These are phyloP conservation scores for Penicillium capsulatum DNA, from an alignment of 2,329 filamentous ascomycete species.

Conservation along the genomic window DNA sequence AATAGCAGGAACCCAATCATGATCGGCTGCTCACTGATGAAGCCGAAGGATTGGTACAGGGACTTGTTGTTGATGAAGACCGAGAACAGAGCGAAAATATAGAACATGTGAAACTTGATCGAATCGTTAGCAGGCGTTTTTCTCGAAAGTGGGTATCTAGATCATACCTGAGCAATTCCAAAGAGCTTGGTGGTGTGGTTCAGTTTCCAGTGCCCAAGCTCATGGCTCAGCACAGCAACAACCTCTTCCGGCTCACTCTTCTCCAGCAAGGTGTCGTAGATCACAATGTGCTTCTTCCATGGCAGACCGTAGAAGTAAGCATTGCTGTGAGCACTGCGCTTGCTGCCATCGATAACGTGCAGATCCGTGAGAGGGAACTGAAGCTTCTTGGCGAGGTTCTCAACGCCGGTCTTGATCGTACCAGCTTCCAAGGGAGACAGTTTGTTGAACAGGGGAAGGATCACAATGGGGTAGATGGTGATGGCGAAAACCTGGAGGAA, in stretches of 20 bases:
- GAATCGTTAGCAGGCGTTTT: constrained; percentile 3
- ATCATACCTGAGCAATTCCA: constrained; percentile 69
- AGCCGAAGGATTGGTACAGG: constrained; percentile 87
- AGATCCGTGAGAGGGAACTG: constrained; percentile 90
- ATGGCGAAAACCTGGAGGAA: constrained; percentile 90
- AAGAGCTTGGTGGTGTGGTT: constrained; percentile 92
- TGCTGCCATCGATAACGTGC: constrained; percentile 90
- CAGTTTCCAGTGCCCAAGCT: constrained; percentile 94
- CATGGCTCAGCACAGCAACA: constrained; percentile 88
- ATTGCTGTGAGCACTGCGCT: constrained; percentile 82
- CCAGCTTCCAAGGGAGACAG: constrained; percentile 86
- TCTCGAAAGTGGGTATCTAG: neutral
- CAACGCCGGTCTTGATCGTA: constrained; percentile 80
- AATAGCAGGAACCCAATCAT: constrained; percentile 97
- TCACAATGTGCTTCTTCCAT: constrained; percentile 99
- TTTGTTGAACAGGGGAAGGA: constrained; percentile 97
- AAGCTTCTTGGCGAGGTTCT: constrained; percentile 74
- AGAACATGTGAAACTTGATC: constrained; percentile 79
- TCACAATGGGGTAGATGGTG: constrained; percentile 90
- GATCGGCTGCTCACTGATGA: constrained; percentile 75
- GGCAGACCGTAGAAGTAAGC: constrained; percentile 96
- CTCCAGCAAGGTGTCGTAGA: constrained; percentile 96
- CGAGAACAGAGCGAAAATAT: constrained; percentile 93
- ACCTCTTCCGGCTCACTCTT: constrained; percentile 91
- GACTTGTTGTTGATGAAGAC: constrained; percentile 95